Percentiles rank a stretch among this genome's conserved stretches.
These are phyloP conservation scores for Daldinia concentrica DNA, from an alignment of 495 filamentous ascomycete species.

Conservation along the genomic window DNA sequence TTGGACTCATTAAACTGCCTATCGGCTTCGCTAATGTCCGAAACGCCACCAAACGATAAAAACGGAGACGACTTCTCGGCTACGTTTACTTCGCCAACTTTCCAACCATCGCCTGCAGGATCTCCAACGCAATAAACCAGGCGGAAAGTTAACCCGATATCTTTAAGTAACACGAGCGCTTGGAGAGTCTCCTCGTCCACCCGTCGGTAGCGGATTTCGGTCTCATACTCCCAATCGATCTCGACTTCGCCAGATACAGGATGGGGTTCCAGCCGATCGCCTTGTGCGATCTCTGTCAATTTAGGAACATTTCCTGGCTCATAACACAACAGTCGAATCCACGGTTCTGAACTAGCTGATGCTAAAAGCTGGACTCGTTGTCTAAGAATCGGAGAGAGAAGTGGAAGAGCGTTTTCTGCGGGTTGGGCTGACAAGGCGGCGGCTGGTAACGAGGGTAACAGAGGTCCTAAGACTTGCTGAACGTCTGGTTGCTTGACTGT, in stretches of 20 bases:
- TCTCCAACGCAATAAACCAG: conserved; percentile 67
- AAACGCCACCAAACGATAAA: conserved; percentile 50
- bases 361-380: conserved; percentile 85
- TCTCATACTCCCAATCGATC: conserved; percentile 67
- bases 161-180: conserved; percentile 64
- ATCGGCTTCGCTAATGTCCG: conserved; percentile 56
- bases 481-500: conserved; percentile 71
- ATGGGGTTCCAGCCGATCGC: conserved; percentile 81
- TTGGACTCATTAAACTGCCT: conserved; percentile 50
- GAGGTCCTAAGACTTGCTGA: conserved; percentile 71
- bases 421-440: conserved; percentile 82
- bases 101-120: conserved; percentile 79
- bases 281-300: conserved; percentile 71
- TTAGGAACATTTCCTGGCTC: conserved; percentile 71
- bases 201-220: conserved; percentile 73
- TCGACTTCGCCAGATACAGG: conserved; percentile 94
- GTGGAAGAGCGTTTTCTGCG: conserved; percentile 77
- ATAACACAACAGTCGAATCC: conserved; percentile 93
- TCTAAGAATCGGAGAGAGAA: conserved; percentile 89
- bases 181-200: conserved; percentile 90
- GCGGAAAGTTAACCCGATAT: conserved; percentile 63
- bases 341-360: conserved; percentile 72
- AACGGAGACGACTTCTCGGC: conserved; percentile 58
- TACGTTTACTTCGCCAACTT: conserved; percentile 79
- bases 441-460: conserved; percentile 87